Percentiles rank a stretch among this genome's conserved stretches.
Evolutionary conservation across 768 basidiomycete genomes (phyloP).

Genomic region (Panaeolus cyanescens): DNA sequence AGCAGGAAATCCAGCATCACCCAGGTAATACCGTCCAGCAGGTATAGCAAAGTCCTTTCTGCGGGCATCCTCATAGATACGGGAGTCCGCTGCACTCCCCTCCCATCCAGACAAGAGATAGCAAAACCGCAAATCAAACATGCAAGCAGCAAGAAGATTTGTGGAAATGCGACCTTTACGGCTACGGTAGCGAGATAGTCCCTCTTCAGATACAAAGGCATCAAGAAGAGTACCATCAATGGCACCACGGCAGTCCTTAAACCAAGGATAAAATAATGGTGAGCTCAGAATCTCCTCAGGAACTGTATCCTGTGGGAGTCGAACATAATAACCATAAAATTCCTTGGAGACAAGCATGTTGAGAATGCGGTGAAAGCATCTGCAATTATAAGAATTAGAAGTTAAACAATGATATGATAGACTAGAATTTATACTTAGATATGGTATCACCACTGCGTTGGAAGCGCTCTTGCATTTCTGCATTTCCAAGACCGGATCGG

Average conservation of each 20-base stretch:
- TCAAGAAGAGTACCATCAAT: constrained; percentile 25
- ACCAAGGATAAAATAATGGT: constrained; percentile 26
- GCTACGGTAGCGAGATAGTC: constrained; percentile 16
- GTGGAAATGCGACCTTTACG: constrained; percentile 27
- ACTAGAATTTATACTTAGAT: constrained; percentile 26
- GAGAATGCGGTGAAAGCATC: constrained; percentile 19
- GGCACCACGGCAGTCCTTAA: constrained; percentile 25
- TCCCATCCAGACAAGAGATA: constrained; percentile 38
- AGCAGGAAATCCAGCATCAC: constrained; percentile 34
- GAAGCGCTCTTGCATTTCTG: constrained; percentile 34
- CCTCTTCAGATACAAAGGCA: constrained; percentile 16
- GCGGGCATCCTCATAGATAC: constrained; percentile 24
- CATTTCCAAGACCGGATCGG: constrained; percentile 25
- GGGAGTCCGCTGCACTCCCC: constrained; percentile 31
- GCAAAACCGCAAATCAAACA: constrained; percentile 27
- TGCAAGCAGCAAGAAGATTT: constrained; percentile 32
- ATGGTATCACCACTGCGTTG: constrained; percentile 39
- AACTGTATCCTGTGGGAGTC: constrained; percentile 11
- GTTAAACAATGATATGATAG: background rate
- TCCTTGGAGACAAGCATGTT: constrained; percentile 17
- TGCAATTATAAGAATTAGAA: background rate
- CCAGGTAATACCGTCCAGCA: constrained; percentile 33
- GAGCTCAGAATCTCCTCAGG: constrained; percentile 17
- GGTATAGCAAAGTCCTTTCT: constrained; percentile 25
- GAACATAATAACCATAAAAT: constrained; percentile 14